Base-by-base conservation (phyloP, 2,329 filamentous ascomycete species). In the Fusarium heterosporum region DNA sequence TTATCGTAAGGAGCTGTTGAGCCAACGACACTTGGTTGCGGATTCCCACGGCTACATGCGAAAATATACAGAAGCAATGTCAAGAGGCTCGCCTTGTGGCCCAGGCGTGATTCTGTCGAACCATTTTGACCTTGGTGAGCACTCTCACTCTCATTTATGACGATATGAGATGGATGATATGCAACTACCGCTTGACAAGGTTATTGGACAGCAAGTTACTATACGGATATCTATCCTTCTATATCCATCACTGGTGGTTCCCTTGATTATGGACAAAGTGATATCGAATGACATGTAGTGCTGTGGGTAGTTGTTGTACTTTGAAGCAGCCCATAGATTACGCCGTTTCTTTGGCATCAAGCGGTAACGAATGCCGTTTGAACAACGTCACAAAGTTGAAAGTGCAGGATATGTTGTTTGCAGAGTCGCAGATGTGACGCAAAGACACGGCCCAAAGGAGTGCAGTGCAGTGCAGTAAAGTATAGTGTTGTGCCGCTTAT, bases 51-150 rank as follows among this genome's bases (percentile, higher is more conserved):
- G 30, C 25, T 19, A 12, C n/a, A 32, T 34, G 32, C 36, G 13
- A 8, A 43, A 60, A 57, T 47, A 48, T 26, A 41, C 25, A 26
- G 53, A 66, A 70, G 34, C 41, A 54, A 50, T 65, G 49, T 59
- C 57, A 71, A 68, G 46, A 55, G 45, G 52, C 29, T 28, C 42
- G 29, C 32, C 28, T 29, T 46, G 51, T 36, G 45, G 13, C 4
- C 16, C 16, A 42, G 43, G 12, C 36, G 43, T n/a, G n/a, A n/a
- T 13, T 42, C 1, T 16, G 22, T 5, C 14, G 14, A 22, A 22
- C 17, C 29, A 36, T 3, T 16, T 36, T 36, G 16, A n/a, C 16
- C 16, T 36, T 36, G 34, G 10, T 17, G 16, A 9, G 28, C 9
- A 4, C 28, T 29, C 28, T 22, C 22, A 22, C 22, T 22, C 22